Conservation (phyloP, 306 rosid genomes). For the Crataegus laevigata region DNA sequence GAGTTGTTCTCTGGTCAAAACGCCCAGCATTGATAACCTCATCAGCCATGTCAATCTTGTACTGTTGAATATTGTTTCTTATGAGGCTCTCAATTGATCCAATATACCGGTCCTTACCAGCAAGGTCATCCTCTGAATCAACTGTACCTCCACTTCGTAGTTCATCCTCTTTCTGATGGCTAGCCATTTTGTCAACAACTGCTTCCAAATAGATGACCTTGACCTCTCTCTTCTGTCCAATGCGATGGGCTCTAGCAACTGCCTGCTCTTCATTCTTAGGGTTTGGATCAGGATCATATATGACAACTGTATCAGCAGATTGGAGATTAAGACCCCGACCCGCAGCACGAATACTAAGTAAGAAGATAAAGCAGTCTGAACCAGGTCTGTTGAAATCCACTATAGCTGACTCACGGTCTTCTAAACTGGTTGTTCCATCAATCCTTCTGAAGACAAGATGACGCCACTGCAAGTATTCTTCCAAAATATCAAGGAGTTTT, state of each 20-base stretch:
- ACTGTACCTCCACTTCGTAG: slow-evolving; percentile 67
- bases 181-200: slow-evolving; percentile 83
- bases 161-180: slow-evolving; percentile 93
- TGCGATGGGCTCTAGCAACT: slow-evolving; percentile 98
- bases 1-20: slow-evolving; percentile 97
- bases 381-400: slow-evolving; percentile 79
- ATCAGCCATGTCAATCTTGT: slow-evolving; percentile 98
- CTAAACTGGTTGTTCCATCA: slow-evolving; percentile 95
- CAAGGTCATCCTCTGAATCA: slow-evolving; percentile 91
- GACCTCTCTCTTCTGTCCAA: slow-evolving; percentile 95
- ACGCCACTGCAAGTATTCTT: slow-evolving; percentile 91
- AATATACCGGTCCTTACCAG: slow-evolving; percentile 92
- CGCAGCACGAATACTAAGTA: slow-evolving; percentile 97
- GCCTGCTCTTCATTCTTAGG: slow-evolving; percentile 99
- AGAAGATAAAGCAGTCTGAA: slow-evolving; percentile 87
- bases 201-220: slow-evolving; percentile 97
- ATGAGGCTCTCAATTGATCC: slow-evolving; percentile 96
- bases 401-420: slow-evolving; percentile 96
- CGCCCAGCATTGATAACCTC: slow-evolving; percentile 99
- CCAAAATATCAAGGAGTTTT: slow-evolving; percentile 84
- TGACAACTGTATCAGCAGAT: slow-evolving; percentile 95
- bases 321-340: slow-evolving; percentile 99
- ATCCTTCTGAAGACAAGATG: slow-evolving; percentile 78
- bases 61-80: slow-evolving; percentile 90
- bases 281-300: slow-evolving; percentile 97